Conservation (phyloP, 768 basidiomycete genomes). For the Rhizopogon salebrosus region DNA sequence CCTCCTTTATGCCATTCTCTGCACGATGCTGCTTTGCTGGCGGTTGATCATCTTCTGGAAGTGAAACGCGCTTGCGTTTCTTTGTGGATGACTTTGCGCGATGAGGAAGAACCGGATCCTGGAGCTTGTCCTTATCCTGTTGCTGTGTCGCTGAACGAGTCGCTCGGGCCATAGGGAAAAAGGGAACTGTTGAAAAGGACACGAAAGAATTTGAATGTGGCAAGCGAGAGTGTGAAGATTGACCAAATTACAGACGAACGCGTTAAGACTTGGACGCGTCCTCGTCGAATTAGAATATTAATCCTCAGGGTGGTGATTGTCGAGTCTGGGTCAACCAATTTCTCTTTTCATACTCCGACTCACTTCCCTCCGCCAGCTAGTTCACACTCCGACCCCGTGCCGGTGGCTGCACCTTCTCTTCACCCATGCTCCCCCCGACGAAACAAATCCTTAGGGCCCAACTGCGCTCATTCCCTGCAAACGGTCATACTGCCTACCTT, state of each 20-base stretch:
- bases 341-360: slow-evolving; percentile 24
- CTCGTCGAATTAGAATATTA: slow-evolving; percentile 15
- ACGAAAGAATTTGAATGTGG: slow-evolving; percentile 5
- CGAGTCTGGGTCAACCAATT: neutral
- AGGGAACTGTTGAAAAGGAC: slow-evolving; percentile 3
- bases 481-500: slow-evolving; percentile 70
- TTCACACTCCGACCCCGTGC: slow-evolving; percentile 7
- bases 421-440: slow-evolving; percentile 13
- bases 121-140: slow-evolving; percentile 32
- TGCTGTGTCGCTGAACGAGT: slow-evolving; percentile 58
- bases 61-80: slow-evolving; percentile 64
- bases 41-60: slow-evolving; percentile 44
- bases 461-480: slow-evolving; percentile 57
- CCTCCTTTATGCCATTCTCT: slow-evolving; percentile 30
- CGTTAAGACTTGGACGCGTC: slow-evolving; percentile 17
- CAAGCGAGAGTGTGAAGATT: slow-evolving; percentile 22
- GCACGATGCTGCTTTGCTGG: slow-evolving; percentile 46
- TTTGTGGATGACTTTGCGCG: slow-evolving; percentile 34
- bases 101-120: slow-evolving; percentile 15
- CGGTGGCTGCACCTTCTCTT: slow-evolving; percentile 23
- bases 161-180: slow-evolving; percentile 60
- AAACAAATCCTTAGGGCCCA: slow-evolving; percentile 40
- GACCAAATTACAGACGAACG: slow-evolving; percentile 19
- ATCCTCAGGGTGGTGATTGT: slow-evolving; percentile 1
- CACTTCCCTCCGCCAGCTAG: slow-evolving; percentile 3